Evolutionary conservation across 2,329 filamentous ascomycete genomes (phyloP), one percentile per base, ranked within the genome.

Genomic region (Hypoxylon sp.): DNA sequence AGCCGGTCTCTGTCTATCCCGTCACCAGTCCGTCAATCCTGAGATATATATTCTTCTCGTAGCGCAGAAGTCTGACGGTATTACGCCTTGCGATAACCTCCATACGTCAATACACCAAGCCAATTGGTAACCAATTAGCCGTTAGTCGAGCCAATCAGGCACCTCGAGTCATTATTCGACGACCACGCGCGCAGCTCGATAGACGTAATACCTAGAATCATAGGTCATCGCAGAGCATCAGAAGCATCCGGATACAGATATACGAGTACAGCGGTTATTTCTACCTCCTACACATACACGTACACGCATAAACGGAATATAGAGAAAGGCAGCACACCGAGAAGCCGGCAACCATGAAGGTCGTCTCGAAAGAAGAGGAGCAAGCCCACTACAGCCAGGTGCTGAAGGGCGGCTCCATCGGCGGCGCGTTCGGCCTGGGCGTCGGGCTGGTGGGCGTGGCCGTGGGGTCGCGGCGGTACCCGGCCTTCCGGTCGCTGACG

Each of bases 321-420:
- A 38, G 15, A 20, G 26, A 29, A 42, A 48, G 18, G 33, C 35
- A 47, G n/a, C 50, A 60, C 48, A 51, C 49, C 60, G 10, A 49
- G 2, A 57, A 33, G 5, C 29, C 65, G 66, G 64, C 68, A 76
- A 82, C 47, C 63, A 99, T 98, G 95, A 98, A 97, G 88, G 82
- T 98, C 73, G 84, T 98, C 74, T 96, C 90, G 69, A 92, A 94
- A 75, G 92, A 97, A 85, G 91, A 97, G 79, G 93, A 97, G 79
- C 75, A 82, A 59, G 90, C 85, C 50, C 93, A 97, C 83, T 97
- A 96, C 84, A 79, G 81, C 73, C 80, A 84, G 58, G 95, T 96
- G 60, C 72, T 98, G 67, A 88, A 86, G 73, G 93, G 92, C 66
- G 94, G 95, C 68, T 71, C 86, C 63, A 76, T 90, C 63, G 95